These are phyloP conservation scores for Phytopythium oedochilum DNA, from an alignment of 352 stramenopile species.

Conservation along the genomic window DNA sequence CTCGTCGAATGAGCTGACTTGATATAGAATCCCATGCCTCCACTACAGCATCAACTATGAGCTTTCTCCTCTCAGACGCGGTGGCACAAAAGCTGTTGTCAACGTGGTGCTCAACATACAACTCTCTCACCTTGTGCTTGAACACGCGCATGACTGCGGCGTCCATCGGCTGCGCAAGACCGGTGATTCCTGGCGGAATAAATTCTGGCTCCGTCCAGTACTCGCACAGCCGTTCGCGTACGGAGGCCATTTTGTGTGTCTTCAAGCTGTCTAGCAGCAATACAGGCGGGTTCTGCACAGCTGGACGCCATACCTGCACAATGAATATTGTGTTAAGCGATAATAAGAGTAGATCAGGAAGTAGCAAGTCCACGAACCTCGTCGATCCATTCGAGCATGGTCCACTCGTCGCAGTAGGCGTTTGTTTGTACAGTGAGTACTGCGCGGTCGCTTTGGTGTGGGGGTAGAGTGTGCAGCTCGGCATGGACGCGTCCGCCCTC, in stretches of 20 bases:
- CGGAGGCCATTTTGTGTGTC: neutral
- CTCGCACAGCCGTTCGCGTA: neutral
- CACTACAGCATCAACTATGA: neutral
- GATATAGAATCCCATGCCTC: neutral
- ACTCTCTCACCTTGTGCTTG: neutral
- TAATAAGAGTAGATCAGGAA: neutral
- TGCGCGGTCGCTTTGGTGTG: neutral
- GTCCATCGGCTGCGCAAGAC: neutral
- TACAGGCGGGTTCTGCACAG: neutral
- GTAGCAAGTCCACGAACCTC: neutral
- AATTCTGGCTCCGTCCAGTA: neutral
- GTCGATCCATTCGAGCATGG: neutral
- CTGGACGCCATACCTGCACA: neutral
- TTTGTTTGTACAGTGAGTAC: neutral
- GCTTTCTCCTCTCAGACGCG: neutral
- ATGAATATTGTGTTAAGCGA: neutral
- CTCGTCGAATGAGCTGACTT: neutral
- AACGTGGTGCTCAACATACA: neutral
- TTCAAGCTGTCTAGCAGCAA: neutral
- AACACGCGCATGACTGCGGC: neutral
- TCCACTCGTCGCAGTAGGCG: neutral
- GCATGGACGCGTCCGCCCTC: neutral
- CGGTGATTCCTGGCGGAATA: neutral
- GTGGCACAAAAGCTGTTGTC: neutral
- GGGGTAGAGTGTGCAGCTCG: neutral